A percentile compares a stretch with the other conserved stretches of the same genome.
These are phyloP conservation scores for Populus ilicifolia DNA, from an alignment of 345 rosid species.

Conservation along the genomic window DNA sequence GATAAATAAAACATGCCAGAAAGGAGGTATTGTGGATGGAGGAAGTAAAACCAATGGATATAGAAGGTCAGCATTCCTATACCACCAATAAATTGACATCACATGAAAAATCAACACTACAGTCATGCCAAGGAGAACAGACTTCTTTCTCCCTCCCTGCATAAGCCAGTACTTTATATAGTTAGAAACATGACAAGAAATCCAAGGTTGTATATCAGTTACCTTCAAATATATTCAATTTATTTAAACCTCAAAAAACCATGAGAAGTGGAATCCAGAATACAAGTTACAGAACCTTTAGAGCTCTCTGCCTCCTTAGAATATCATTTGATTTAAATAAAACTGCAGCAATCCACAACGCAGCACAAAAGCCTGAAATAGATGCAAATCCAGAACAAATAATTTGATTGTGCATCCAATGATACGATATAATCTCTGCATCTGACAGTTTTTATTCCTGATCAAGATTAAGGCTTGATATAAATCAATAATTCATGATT, in stretches of 20 bases:
- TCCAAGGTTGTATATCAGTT: background rate
- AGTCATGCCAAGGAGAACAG: slow-evolving; percentile 36
- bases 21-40: slow-evolving; percentile 48
- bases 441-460: background rate
- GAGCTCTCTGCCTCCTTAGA: slow-evolving; percentile 55
- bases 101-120: slow-evolving; percentile 38
- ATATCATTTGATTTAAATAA: slow-evolving; percentile 57
- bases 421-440: background rate
- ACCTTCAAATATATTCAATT: background rate
- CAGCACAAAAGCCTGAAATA: slow-evolving; percentile 44
- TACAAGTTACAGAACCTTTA: slow-evolving; percentile 36
- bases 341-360: slow-evolving; percentile 50
- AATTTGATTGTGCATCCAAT: background rate
- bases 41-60: slow-evolving; percentile 55
- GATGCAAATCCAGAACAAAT: background rate
- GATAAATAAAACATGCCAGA: slow-evolving; percentile 60
- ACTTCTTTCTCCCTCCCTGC: slow-evolving; percentile 58
- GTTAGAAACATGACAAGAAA: background rate
- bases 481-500: too few relatives aligned
- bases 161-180: slow-evolving; percentile 4
- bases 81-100: slow-evolving; percentile 49
- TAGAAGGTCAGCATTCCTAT: slow-evolving; percentile 39
- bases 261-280: background rate
- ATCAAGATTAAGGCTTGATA: background rate
- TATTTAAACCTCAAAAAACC: background rate